These are phyloP conservation scores for Suhomyces bokatorum DNA, from an alignment of 1,139 yeast species.

Conservation along the genomic window DNA sequence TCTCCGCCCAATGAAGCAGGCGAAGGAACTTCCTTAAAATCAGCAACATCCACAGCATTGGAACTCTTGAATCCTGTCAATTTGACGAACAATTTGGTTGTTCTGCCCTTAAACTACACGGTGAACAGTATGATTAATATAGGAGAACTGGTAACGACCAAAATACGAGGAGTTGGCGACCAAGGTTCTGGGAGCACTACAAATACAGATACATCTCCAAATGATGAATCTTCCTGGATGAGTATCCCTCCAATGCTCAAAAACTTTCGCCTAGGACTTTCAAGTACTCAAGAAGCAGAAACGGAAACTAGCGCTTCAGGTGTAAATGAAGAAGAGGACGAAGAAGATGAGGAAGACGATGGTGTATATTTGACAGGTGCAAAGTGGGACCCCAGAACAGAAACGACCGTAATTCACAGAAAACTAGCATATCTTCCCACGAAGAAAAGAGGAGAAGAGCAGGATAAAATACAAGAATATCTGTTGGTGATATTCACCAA, in stretches of 20 bases:
- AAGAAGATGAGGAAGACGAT: slow-evolving; percentile 17
- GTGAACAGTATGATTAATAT: slow-evolving; percentile 33
- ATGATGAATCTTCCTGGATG: slow-evolving; percentile 22
- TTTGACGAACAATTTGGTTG: slow-evolving; percentile 39
- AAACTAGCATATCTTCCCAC: slow-evolving; percentile 32
- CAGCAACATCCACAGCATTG: slow-evolving; percentile 20
- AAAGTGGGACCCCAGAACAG: slow-evolving; percentile 17
- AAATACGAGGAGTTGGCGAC: slow-evolving; percentile 8
- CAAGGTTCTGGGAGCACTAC: slow-evolving; percentile 4
- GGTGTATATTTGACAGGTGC: slow-evolving; percentile 35
- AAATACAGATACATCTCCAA: neutral
- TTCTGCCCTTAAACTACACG: slow-evolving; percentile 42
- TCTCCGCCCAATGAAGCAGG: neutral
- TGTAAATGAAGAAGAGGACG: slow-evolving; percentile 14
- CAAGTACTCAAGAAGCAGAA: neutral
- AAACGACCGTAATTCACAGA: slow-evolving; percentile 14
- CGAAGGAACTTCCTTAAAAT: slow-evolving; percentile 2
- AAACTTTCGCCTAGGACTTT: slow-evolving; percentile 4
- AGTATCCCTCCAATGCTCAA: slow-evolving; percentile 28
- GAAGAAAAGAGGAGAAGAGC: slow-evolving; percentile 7
- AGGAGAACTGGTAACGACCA: slow-evolving; percentile 10
- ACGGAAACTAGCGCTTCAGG: neutral
- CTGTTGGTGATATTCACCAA: slow-evolving; percentile 34
- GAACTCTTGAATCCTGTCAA: slow-evolving; percentile 37
- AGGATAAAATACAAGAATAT: slow-evolving; percentile 25